Base-by-base conservation (phyloP, 2,329 filamentous ascomycete species). In the Myriosclerotinia curreyana region DNA sequence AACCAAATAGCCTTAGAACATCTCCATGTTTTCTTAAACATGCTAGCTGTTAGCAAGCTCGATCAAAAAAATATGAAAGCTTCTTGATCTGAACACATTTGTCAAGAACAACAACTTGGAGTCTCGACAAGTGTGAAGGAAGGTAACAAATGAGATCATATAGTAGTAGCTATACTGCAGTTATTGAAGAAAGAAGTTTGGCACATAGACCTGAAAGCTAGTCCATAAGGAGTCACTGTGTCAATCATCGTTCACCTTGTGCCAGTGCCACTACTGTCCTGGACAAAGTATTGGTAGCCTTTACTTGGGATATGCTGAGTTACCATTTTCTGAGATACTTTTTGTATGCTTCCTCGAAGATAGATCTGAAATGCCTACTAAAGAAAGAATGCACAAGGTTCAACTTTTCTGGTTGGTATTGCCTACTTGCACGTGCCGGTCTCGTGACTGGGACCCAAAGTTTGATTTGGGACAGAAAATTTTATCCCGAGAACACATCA, bases 271-370 rank as follows among this genome's bases (percentile, higher is more conserved):
- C 15, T 48, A 5, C 8, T 58, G n/a, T 17, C 22, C 31, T 17
- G 3, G 31, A 1, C 1, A 8, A 20, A 17, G 4, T 36, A 7
- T 25, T 8, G 9, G 5, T 34, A 9, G 4, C 4, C 8, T 14
- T 12, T 11, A 48, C 12, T 36, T 1, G 5, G 25, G 20, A 36
- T 3, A 36, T 31, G 28, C 28, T 31, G 5, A 31, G 28, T 31
- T 31, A 31, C 28, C 28, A 31, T 5, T 31, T 31, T 8, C 15
- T 17, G 5, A 17, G 3, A 7, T 22, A 36, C 14, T 15, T 12
- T 7, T 48, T 6, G 0, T 46, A 1, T 2, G 15, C 17, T 6
- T 1, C 5, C 25, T 17, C 0, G 5, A 2, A 55, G 36, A 7
- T 25, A 8, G 20, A 5, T 5, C 4, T 11, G 28, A 46, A 22